phyloP scores from a whole-genome alignment of 2,329 filamentous ascomycete species.

The Cercospora sesami region DNA sequence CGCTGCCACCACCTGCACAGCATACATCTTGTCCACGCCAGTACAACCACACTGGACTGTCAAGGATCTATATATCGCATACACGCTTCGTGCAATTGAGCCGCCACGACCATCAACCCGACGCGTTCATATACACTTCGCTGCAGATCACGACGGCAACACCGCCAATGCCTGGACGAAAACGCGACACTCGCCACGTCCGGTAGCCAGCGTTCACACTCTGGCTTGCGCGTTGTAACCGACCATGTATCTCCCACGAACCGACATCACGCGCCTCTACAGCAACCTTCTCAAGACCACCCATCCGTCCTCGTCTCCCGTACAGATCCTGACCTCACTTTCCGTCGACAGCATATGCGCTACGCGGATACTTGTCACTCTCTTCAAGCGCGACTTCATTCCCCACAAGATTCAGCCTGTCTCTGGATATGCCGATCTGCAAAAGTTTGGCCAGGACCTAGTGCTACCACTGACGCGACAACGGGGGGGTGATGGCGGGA shows the following conservation, averaged over 20 bases:
- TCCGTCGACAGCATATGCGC: conserved; percentile 95
- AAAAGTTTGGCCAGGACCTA: conserved; percentile 73
- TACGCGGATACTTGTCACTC: conserved; percentile 84
- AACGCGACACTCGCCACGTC: not conserved
- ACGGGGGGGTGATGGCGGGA: conserved; percentile 78
- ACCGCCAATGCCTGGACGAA: conserved; percentile 14
- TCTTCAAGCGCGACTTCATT: conserved; percentile 98
- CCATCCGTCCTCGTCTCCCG: conserved; percentile 85
- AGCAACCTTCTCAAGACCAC: conserved; percentile 80
- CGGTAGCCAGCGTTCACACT: not conserved
- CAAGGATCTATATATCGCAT: not conserved
- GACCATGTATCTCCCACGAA: conserved; percentile 88
- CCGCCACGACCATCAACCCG: not conserved
- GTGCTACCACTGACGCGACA: conserved; percentile 84
- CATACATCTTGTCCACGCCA: not conserved
- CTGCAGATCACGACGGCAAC: not conserved
- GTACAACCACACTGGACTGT: not conserved
- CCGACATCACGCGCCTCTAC: conserved; percentile 87
- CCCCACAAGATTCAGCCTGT: conserved; percentile 96
- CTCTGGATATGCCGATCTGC: conserved; percentile 85
- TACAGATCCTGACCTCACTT: conserved; percentile 87
- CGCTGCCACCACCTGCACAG: not conserved
- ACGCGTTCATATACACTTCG: conserved; percentile 2
- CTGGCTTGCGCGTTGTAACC: not conserved
- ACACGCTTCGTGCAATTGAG: not conserved